Conservation (phyloP, 1,284 basidiomycete species). For the Boletellus deceptivus region DNA sequence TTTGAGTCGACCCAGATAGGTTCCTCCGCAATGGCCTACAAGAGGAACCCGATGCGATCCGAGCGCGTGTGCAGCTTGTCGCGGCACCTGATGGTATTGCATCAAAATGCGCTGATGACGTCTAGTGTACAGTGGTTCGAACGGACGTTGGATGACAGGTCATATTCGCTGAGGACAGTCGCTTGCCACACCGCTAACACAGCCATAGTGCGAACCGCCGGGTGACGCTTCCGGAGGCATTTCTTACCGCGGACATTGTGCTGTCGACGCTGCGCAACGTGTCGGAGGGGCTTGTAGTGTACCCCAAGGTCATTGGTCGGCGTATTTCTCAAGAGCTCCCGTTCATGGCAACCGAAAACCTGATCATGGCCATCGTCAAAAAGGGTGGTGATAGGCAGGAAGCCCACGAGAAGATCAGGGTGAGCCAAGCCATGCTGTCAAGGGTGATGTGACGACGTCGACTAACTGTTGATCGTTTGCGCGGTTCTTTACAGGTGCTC, state of each 20-base stretch:
- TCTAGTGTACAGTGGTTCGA: slow-evolving; percentile 95
- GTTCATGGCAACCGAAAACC: slow-evolving; percentile 99
- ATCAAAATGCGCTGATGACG: slow-evolving; percentile 93
- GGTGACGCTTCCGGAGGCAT: slow-evolving; percentile 94
- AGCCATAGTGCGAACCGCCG: slow-evolving; percentile 84
- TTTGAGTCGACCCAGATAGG: slow-evolving; percentile 99
- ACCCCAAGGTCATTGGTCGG: slow-evolving; percentile 92
- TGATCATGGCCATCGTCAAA: slow-evolving; percentile 99
- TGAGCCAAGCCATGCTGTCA: slow-evolving; percentile 36
- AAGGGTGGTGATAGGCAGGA: slow-evolving; percentile 93
- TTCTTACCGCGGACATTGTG: slow-evolving; percentile 96
- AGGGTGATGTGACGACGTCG: slow-evolving; percentile 15
- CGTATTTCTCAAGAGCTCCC: slow-evolving; percentile 94
- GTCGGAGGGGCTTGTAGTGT: slow-evolving; percentile 95
- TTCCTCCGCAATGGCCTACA: slow-evolving; percentile 99
- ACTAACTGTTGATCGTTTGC: slow-evolving; percentile 19
- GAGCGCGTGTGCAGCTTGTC: slow-evolving; percentile 96
- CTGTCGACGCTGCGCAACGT: slow-evolving; percentile 96
- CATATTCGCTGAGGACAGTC: slow-evolving; percentile 11
- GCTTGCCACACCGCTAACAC: slow-evolving; percentile 5
- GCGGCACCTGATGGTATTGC: slow-evolving; percentile 89
- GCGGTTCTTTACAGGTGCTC: slow-evolving; percentile 54
- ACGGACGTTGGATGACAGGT: slow-evolving; percentile 93
- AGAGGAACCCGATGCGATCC: slow-evolving; percentile 98
- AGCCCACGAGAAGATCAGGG: slow-evolving; percentile 95